Conservation (phyloP, 805 yeast species). For the Lachancea sp. region DNA sequence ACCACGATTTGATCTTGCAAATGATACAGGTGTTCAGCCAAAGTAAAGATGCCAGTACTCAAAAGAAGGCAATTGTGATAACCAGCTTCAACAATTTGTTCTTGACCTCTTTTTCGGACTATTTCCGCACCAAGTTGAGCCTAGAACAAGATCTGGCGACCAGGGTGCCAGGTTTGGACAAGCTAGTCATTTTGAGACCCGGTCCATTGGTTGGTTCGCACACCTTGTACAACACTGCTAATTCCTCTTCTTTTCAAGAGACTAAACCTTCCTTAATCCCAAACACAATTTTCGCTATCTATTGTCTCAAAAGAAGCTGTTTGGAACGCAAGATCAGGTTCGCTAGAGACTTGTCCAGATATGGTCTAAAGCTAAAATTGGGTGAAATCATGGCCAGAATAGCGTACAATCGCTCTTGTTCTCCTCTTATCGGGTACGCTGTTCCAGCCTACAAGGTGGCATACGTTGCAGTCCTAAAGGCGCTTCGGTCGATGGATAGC, state of each 20-base stretch:
- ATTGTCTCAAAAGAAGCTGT: conserved; percentile 11
- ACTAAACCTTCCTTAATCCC: background rate
- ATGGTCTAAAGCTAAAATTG: conserved; percentile 14
- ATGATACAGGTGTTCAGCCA: conserved; percentile 13
- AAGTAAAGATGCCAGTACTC: background rate
- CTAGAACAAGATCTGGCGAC: conserved; percentile 17
- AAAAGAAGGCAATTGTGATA: conserved; percentile 16
- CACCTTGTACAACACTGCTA: background rate
- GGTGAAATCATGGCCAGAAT: conserved; percentile 18
- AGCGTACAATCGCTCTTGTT: conserved; percentile 20
- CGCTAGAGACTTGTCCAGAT: conserved; percentile 10
- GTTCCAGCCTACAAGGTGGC: conserved; percentile 23
- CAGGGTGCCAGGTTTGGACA: conserved; percentile 9
- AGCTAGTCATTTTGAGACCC: conserved; percentile 20
- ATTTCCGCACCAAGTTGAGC: conserved; percentile 17
- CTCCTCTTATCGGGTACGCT: conserved; percentile 20
- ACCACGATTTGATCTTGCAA: conserved; percentile 16
- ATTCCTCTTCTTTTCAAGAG: background rate
- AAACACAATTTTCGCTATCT: conserved; percentile 1
- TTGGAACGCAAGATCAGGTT: conserved; percentile 12
- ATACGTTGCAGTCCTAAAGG: conserved; percentile 13
- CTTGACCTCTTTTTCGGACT: conserved; percentile 15
- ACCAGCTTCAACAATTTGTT: conserved; percentile 22
- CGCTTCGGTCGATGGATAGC: conserved; percentile 8
- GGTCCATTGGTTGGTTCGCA: conserved; percentile 28